These are phyloP conservation scores for Saksenaea vasiformis DNA, from an alignment of 371 early-diverging fungal genomes.

Conservation along the genomic window DNA sequence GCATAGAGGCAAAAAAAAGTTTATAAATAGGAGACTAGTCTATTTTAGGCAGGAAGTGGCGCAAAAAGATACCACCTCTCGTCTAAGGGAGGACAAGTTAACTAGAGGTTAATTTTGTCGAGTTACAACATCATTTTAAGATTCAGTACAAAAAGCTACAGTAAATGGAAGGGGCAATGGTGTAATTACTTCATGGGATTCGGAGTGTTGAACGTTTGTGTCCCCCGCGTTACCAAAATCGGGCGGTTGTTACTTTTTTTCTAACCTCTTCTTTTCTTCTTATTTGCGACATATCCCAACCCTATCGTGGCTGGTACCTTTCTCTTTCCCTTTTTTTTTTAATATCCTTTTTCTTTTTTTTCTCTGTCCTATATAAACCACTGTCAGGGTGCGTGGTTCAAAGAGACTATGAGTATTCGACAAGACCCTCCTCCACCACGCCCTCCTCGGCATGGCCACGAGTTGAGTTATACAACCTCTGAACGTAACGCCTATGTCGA, in stretches of 20 bases:
- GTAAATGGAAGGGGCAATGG: no score
- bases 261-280: not conserved
- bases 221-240: no score
- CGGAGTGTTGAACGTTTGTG: no score
- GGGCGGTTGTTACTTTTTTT: not conserved
- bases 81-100: not conserved
- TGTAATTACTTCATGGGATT: no score
- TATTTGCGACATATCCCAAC: not conserved
- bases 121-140: no score
- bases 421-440: slow-evolving; percentile 8
- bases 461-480: slow-evolving; percentile 4
- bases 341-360: not conserved
- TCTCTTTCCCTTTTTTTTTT: not conserved
- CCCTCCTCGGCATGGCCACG: slow-evolving; percentile 7
- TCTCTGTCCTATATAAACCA: not conserved
- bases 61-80: not conserved
- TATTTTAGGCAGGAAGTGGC: not conserved
- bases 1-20: not conserved
- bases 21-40: not conserved
- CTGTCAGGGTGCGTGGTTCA: not conserved
- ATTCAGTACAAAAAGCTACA: no score
- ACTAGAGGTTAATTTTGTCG: no score
- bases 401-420: slow-evolving; percentile 8
- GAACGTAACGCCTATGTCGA: slow-evolving; percentile 8
- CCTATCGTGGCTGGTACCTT: not conserved